Evolutionary conservation across 106 monocot species (phyloP).

Genomic region (Xerophyta viscosa): DNA sequence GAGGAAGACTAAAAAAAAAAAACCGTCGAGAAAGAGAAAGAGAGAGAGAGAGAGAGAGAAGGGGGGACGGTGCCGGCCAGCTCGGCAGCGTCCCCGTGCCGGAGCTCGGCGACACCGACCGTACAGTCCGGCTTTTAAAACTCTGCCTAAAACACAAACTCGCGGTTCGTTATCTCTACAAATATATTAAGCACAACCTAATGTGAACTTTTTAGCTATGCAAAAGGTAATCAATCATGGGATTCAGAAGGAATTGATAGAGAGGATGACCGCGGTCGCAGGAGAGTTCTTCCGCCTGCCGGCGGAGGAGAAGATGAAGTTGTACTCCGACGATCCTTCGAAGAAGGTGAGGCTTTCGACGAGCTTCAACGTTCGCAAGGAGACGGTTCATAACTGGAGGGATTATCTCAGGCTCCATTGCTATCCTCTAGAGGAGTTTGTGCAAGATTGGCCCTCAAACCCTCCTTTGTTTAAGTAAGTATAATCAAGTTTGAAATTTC

Average conservation of each 20-base stretch:
- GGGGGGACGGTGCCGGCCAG: too few species aligned
- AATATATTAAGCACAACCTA: too few species aligned
- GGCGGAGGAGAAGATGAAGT: slow-evolving; percentile 43
- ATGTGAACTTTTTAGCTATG: too few species aligned
- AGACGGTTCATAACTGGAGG: slow-evolving; percentile 67
- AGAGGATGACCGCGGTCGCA: slow-evolving; percentile 26
- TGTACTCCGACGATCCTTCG: slow-evolving; percentile 65
- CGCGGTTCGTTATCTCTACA: too few species aligned
- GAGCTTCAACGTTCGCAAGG: slow-evolving; percentile 76
- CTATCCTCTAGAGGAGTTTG: slow-evolving; percentile 59
- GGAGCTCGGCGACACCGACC: too few species aligned
- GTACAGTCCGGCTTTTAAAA: too few species aligned
- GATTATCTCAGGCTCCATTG: slow-evolving; percentile 83
- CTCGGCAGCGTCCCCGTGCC: too few species aligned
- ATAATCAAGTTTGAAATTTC: too few species aligned
- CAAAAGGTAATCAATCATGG: slow-evolving; percentile 63
- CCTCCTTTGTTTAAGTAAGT: slow-evolving; percentile 55
- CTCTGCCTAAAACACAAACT: too few species aligned
- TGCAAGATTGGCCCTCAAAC: slow-evolving; percentile 59
- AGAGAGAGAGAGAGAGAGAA: too few species aligned
- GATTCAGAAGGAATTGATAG: slow-evolving; percentile 17
- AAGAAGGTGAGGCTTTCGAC: slow-evolving; percentile 71
- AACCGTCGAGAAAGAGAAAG: too few species aligned
- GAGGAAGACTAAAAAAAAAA: too few species aligned
- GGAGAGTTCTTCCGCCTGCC: slow-evolving; percentile 60